These are phyloP conservation scores for Zymoseptoria crescenta DNA, from an alignment of 2,329 filamentous ascomycete genomes.

Conservation along the genomic window DNA sequence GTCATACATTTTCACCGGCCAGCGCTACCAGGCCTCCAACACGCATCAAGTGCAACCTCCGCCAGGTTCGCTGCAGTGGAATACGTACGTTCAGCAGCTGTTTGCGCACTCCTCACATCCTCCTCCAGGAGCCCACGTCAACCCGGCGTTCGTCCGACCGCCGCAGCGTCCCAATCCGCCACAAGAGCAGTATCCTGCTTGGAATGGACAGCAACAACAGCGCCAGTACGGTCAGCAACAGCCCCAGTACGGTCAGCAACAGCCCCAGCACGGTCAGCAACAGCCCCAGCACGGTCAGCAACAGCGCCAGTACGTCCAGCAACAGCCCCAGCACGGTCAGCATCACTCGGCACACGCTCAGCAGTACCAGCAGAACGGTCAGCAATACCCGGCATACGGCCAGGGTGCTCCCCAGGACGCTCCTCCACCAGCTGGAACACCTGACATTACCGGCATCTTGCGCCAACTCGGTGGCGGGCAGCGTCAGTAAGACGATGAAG, in stretches of 20 bases:
- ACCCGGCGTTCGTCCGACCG: slow-evolving; percentile 8
- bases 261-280: too few species aligned
- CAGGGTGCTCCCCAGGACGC: not conserved
- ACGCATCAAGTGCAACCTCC: slow-evolving; percentile 3
- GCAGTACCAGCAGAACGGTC: not conserved
- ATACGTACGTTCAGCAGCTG: slow-evolving; percentile 16
- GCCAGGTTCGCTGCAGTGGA: slow-evolving; percentile 15
- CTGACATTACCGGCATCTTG: not conserved
- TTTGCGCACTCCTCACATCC: not conserved
- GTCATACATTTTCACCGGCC: slow-evolving; percentile 81
- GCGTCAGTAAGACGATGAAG: not conserved
- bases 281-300: too few species aligned
- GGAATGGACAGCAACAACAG: not conserved
- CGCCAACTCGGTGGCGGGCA: not conserved
- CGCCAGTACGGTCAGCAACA: not conserved
- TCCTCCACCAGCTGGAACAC: not conserved
- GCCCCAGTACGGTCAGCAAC: not conserved
- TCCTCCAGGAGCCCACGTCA: slow-evolving; percentile 4
- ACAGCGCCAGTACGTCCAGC: not conserved
- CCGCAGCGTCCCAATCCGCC: not conserved
- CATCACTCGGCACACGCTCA: not conserved
- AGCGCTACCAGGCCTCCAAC: slow-evolving; percentile 18
- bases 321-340: not conserved
- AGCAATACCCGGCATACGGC: not conserved
- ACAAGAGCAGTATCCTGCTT: slow-evolving; percentile 5